Conservation (phyloP, 2,329 filamentous ascomycete genomes). For the Monosporascus sp. region DNA sequence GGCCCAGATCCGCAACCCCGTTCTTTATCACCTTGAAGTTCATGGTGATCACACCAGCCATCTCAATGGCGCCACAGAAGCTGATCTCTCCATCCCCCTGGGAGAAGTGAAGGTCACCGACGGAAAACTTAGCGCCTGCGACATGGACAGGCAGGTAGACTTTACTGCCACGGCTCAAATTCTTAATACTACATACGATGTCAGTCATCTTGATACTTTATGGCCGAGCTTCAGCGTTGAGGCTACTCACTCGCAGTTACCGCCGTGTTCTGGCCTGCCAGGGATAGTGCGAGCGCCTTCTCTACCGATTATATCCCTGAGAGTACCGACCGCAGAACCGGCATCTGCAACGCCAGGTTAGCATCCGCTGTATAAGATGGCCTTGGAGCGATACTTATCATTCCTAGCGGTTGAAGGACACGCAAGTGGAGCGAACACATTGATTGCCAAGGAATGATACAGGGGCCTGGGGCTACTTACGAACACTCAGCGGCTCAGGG, state of each 20-base stretch:
- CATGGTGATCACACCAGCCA: conserved; percentile 86
- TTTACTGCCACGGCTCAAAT: conserved; percentile 71
- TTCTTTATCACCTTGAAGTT: conserved; percentile 85
- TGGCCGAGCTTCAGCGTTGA: not conserved
- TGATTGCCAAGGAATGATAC: no score
- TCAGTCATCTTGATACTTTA: not conserved
- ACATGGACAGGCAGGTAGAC: conserved; percentile 88
- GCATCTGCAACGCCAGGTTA: conserved; percentile 40
- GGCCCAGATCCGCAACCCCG: conserved; percentile 66
- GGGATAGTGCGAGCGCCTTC: conserved; percentile 86
- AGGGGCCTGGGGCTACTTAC: not conserved
- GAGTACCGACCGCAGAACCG: conserved; percentile 52
- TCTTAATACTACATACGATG: conserved; percentile 57
- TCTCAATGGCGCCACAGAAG: conserved; percentile 87
- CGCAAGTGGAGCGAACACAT: no score
- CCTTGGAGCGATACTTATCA: no score
- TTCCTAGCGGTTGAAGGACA: no score
- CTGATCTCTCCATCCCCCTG: conserved; percentile 89
- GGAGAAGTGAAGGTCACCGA: conserved; percentile 83
- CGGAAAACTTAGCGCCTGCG: conserved; percentile 78
- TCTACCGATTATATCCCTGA: conserved; percentile 62
- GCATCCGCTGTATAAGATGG: not conserved
- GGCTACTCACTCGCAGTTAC: conserved; percentile 64
- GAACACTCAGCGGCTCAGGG: conserved; percentile 65
- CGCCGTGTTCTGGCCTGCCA: conserved; percentile 78